Evolutionary conservation across 129 eudicot species (phyloP), one percentile per base, ranked within the genome.

Genomic region (Flaveria bidentis): DNA sequence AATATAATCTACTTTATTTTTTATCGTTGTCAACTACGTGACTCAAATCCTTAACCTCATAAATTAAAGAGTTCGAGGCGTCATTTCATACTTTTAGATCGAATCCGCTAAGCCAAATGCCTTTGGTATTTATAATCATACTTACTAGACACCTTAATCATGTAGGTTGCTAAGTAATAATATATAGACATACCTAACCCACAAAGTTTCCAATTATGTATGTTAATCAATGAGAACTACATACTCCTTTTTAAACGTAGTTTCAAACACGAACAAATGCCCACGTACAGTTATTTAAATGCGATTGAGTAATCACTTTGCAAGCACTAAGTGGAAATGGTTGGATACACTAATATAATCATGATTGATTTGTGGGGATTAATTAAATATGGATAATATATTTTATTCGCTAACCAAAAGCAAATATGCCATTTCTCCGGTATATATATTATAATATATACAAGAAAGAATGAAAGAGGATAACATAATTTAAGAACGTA

Each of bases 241-340:
- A 23, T 41, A 57, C 39, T 42, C 41, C 3, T 33, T 57, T 12
- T 13, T 44, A 20, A 22, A 69, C 6, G 12, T 60, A 74, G 58
- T 23, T 53, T 28, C 23, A 61, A 23, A 60, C 36, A 39, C 23
- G 36, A 68, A 64, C 73, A 73, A 64, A 55, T 11, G 45, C 12
- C 10, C 46, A 4, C 26, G 26, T 23, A 23, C 12, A 22, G 16
- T 62, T 63, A 50, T 39, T 49, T 36, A 72, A 72, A 36, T 51
- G 52, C 44, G 25, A 78, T 61, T 33, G 55, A 71, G 49, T 12
- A 72, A 79, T 50, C 83, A 72, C 74, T 64, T 65, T 66, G 51
- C 62, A 55, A 80, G 83, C 83, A 80, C 83, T 80, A 80, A 65
- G 25, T 25, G 20, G 46, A 55, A 41, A 28, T 63, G 42, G 26